Percentiles rank a stretch among this genome's conserved stretches.
These are phyloP conservation scores for Plectranthus barbatus DNA, from an alignment of 257 asterid genomes.

Conservation along the genomic window DNA sequence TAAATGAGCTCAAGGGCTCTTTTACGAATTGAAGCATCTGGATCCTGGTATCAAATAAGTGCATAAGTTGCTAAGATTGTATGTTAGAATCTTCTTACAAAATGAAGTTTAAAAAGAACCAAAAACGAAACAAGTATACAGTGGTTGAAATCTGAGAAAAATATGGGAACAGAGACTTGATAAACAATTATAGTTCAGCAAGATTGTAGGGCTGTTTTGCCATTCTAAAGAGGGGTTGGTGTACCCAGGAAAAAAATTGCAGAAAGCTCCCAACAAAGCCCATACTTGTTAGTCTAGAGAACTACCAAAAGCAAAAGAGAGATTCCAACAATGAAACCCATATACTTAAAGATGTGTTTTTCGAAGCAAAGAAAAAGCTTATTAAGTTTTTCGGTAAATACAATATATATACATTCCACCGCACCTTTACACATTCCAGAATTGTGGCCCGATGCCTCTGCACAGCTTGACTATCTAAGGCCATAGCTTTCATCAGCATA, in stretches of 20 bases:
- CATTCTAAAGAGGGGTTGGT: too few relatives aligned
- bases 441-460: conserved; percentile 98
- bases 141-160: background rate
- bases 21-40: conserved; percentile 98
- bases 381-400: background rate
- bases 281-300: background rate
- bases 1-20: conserved; percentile 93
- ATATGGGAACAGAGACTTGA: too few relatives aligned
- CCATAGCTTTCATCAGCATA: conserved; percentile 92
- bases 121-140: background rate
- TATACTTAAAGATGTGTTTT: background rate
- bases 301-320: background rate
- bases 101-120: background rate
- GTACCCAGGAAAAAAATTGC: background rate
- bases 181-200: too few relatives aligned
- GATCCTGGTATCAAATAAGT: conserved; percentile 56
- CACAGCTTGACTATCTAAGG: conserved; percentile 95
- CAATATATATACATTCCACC: background rate
- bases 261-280: background rate
- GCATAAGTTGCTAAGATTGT: conserved; percentile 5
- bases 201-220: too few relatives aligned
- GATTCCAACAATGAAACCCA: conserved; percentile 12
- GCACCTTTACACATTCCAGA: conserved; percentile 96
- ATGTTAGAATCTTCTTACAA: background rate
- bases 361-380: background rate